Evolutionary conservation across 164 flowering plant species (phyloP), one percentile per base, ranked within the genome.

Genomic region (Piper longum): DNA sequence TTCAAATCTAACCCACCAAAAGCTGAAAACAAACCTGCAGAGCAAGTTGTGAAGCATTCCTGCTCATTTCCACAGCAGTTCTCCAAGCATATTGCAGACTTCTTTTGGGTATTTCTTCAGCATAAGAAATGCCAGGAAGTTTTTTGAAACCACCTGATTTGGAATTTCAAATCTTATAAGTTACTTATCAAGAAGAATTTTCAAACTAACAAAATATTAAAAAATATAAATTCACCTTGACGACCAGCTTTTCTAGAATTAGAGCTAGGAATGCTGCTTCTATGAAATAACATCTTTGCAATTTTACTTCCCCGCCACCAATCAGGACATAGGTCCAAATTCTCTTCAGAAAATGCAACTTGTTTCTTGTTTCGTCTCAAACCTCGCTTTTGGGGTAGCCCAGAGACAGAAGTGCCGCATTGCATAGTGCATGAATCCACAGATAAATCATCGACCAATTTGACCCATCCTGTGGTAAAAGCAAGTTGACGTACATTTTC

Each of bases 281-380:
- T 91, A 73, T 83, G 84, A 64, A 81, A 82, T 67, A 91, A 58
- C 59, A 74, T 64, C 71, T 83, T 86, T 44, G 86, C 75, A 54
- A 79, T 65, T 69, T 75, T 85, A 19, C 93, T 88, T 43, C 97
- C 96, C 59, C 86, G 78, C 96, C 93, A 87, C 96, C 97, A 89
- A 62, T 54, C 80, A 54, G 67, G 45, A 55, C 54, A 48, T 61
- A 71, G 74, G 67, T 80, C 80, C 39, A 62, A 67, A 19, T 71
- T 44, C 45, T 72, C 69, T 65, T 80, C 89, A 60, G 77, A 61
- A 7, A 62, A 16, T 57, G 73, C 74, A 72, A 81, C 66, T 63
- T 69, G 89, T 71, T 87, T 95, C 76, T 70, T 79, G 56, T 68
- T 74, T 36, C 86, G 80, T 67, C 82, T 84, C 51, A 83, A 74